These are phyloP conservation scores for Medakamo hakoo DNA, from an alignment of 139 green algal genomes.

Conservation along the genomic window DNA sequence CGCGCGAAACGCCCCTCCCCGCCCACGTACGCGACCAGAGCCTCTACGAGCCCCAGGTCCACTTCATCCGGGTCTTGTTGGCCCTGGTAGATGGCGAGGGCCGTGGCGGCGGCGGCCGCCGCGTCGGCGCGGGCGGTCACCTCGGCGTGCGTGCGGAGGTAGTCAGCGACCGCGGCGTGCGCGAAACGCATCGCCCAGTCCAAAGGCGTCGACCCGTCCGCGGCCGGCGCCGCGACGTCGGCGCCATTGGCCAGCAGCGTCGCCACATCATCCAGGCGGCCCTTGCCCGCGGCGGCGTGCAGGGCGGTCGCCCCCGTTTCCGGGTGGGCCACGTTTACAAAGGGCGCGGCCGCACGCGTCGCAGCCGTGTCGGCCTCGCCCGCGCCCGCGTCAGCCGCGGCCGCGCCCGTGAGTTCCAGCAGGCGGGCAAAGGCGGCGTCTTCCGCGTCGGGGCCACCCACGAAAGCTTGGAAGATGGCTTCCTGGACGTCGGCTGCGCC, in stretches of 20 bases:
- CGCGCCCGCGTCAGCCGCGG: conserved; percentile 10
- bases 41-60: conserved; percentile 27
- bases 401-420: conserved; percentile 28
- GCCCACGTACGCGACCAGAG: conserved; percentile 26
- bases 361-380: no score
- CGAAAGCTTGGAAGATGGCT: conserved; percentile 14
- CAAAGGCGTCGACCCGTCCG: conserved; percentile 25
- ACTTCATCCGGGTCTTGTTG: conserved; percentile 36
- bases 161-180: conserved; percentile 16
- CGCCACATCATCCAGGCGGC: conserved; percentile 27
- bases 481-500: conserved; percentile 25
- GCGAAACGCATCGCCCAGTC: conserved; percentile 44
- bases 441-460: conserved; percentile 14
- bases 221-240: conserved; percentile 12
- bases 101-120: conserved; percentile 15
- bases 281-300: conserved; percentile 59
- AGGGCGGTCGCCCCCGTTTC: conserved; percentile 49
- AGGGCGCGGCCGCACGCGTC: no score
- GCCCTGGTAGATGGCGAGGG: conserved; percentile 22
- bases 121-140: conserved; percentile 3
- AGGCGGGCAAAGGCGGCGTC: conserved; percentile 26
- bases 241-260: conserved; percentile 49
- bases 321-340: not conserved
- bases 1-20: conserved; percentile 13
- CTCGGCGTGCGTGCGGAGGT: not conserved